These are phyloP conservation scores for Arthrinium phaeospermum DNA, from an alignment of 2,329 filamentous ascomycete genomes.

Conservation along the genomic window DNA sequence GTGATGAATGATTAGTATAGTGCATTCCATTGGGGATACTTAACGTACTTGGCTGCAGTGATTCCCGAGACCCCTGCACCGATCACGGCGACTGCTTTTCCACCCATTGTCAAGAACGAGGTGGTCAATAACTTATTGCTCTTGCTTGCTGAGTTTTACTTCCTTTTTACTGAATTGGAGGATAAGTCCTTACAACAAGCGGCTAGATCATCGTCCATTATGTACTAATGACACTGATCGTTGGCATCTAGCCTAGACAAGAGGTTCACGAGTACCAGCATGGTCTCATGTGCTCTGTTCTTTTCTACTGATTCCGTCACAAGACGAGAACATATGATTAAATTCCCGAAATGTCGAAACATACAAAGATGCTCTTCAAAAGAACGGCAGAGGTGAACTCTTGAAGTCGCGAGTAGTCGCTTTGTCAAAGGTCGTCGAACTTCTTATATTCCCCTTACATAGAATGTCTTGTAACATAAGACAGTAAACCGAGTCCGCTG, in stretches of 20 bases:
- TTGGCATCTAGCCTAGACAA: not conserved
- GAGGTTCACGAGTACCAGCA: no score
- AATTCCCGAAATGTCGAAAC: no score
- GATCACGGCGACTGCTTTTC: constrained; percentile 12
- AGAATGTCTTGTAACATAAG: no score
- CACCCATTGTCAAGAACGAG: not conserved
- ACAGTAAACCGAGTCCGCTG: not conserved
- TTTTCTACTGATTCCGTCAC: not conserved
- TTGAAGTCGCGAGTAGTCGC: no score
- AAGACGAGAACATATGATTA: no score
- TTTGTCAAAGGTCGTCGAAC: no score
- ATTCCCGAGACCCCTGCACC: constrained; percentile 21
- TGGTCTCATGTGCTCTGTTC: not conserved
- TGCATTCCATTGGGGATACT: no score
- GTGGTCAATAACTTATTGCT: not conserved
- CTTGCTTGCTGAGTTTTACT: not conserved
- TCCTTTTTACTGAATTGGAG: no score
- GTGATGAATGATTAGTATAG: not conserved
- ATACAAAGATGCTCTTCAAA: no score
- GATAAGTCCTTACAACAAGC: not conserved
- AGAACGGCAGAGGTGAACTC: no score
- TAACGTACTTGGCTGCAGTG: constrained; percentile 14
- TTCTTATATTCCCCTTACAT: no score
- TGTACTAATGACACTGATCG: not conserved
- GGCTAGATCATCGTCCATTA: not conserved